Evolutionary conservation across 495 filamentous ascomycete genomes (phyloP).

Genomic region (Talaromyces liani): DNA sequence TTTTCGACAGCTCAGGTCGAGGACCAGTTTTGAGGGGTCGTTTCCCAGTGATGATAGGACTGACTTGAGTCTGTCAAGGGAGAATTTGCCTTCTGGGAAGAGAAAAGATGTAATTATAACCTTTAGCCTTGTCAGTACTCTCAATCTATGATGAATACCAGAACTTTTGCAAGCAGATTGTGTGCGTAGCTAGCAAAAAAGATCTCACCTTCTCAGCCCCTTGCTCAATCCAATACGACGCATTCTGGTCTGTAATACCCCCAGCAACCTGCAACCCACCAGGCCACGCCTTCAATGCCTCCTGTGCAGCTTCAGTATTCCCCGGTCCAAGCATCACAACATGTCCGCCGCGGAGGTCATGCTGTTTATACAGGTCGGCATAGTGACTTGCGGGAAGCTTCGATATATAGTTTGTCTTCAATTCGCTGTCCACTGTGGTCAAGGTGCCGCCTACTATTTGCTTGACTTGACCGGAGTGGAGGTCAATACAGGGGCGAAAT

Average conservation of each 20-base stretch:
- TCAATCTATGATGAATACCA: neutral
- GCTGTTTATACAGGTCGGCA: constrained; percentile 66
- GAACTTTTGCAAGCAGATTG: neutral
- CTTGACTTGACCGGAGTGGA: constrained; percentile 92
- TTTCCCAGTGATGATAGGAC: constrained; percentile 64
- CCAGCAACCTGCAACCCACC: constrained; percentile 78
- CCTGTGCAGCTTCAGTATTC: constrained; percentile 70
- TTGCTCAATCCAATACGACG: constrained; percentile 72
- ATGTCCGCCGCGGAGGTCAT: constrained; percentile 71
- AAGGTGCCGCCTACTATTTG: constrained; percentile 96
- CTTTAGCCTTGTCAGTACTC: constrained; percentile 29
- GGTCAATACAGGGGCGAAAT: constrained; percentile 94
- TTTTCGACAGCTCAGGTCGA: constrained; percentile 84
- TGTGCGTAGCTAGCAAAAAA: neutral
- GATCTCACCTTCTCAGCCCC: constrained; percentile 78
- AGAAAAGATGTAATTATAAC: constrained; percentile 84
- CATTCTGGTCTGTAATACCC: constrained; percentile 81
- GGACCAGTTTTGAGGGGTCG: constrained; percentile 75
- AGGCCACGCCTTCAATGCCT: constrained; percentile 71
- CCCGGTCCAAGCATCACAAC: constrained; percentile 93
- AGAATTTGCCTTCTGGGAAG: constrained; percentile 79
- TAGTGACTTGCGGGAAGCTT: constrained; percentile 73
- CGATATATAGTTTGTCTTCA: constrained; percentile 90
- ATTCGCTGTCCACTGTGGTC: constrained; percentile 50
- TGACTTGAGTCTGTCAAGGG: constrained; percentile 58